These are phyloP conservation scores for Hericium coralloides DNA, from an alignment of 768 basidiomycete species.

Conservation along the genomic window DNA sequence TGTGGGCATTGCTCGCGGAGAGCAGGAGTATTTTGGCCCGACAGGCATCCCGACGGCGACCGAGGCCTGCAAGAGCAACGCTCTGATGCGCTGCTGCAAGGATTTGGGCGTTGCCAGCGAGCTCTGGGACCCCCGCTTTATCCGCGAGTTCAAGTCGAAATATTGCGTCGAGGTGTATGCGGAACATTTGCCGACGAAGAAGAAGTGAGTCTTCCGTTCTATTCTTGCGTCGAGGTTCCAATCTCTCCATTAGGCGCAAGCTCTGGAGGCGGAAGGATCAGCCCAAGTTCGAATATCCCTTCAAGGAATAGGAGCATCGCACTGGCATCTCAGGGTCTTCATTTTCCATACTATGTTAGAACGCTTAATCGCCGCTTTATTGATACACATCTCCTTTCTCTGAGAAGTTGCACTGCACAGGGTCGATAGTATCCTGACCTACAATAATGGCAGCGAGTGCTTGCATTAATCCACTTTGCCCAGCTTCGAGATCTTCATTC, in stretches of 20 bases:
- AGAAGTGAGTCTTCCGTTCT: conserved; percentile 57
- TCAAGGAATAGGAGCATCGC: conserved; percentile 44
- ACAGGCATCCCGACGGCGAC: conserved; percentile 87
- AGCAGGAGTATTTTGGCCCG: conserved; percentile 95
- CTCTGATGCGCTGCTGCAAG: conserved; percentile 95
- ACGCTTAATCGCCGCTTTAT: too few species aligned
- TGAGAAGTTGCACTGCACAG: too few species aligned
- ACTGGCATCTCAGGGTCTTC: too few species aligned
- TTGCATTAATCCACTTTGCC: too few species aligned
- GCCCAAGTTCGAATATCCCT: conserved; percentile 82
- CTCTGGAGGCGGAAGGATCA: conserved; percentile 86
- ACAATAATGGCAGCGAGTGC: too few species aligned
- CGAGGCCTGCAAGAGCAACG: conserved; percentile 94
- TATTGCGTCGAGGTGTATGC: conserved; percentile 80
- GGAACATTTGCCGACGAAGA: conserved; percentile 78
- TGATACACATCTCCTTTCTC: too few species aligned
- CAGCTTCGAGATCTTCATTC: too few species aligned
- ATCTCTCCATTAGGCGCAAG: conserved; percentile 56
- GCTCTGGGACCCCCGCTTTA: conserved; percentile 96
- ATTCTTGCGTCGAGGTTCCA: neutral
- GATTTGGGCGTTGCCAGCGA: conserved; percentile 95
- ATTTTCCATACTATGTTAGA: too few species aligned
- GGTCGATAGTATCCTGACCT: too few species aligned
- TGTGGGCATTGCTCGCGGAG: conserved; percentile 85
- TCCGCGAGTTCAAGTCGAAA: conserved; percentile 83